Percentiles rank a stretch among this genome's conserved stretches.
These are phyloP conservation scores for Fragaria nilgerrensis DNA, from an alignment of 306 rosid genomes.

Conservation along the genomic window DNA sequence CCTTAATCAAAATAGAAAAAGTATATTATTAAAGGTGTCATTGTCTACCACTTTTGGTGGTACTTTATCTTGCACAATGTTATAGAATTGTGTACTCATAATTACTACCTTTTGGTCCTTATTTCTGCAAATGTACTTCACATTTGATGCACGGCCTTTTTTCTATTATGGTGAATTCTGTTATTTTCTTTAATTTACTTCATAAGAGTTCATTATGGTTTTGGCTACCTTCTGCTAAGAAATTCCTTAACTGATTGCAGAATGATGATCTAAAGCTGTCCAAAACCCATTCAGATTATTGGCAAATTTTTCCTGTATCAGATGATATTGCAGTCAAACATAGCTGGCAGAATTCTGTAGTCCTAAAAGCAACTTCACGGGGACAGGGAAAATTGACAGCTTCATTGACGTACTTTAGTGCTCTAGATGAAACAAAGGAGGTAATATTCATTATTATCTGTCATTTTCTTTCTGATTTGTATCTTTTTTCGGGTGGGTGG, in stretches of 20 bases:
- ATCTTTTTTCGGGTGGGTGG: constrained; percentile 4
- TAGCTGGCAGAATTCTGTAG: constrained; percentile 61
- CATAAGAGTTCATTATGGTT: constrained; percentile 22
- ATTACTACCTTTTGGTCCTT: neutral
- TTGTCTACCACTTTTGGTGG: neutral
- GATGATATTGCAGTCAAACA: constrained; percentile 53
- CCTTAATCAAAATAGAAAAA: neutral
- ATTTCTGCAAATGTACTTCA: neutral
- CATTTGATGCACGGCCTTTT: neutral
- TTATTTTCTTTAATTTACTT: neutral
- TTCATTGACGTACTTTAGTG: constrained; percentile 62
- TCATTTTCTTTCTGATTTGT: constrained; percentile 11
- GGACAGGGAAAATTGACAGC: constrained; percentile 76
- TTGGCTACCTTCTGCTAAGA: constrained; percentile 30
- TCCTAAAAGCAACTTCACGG: constrained; percentile 66
- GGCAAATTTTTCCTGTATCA: constrained; percentile 54
- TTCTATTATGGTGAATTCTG: neutral
- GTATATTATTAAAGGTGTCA: neutral
- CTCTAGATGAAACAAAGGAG: constrained; percentile 59
- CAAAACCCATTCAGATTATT: constrained; percentile 50
- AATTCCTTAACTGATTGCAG: constrained; percentile 50
- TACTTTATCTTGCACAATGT: neutral
- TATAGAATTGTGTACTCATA: neutral
- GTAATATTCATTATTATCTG: constrained; percentile 35
- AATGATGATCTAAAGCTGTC: constrained; percentile 67